Percentiles rank a stretch among this genome's conserved stretches.
Conservation (phyloP, 78 protist genomes). For the Diacronema lutheri region DNA sequence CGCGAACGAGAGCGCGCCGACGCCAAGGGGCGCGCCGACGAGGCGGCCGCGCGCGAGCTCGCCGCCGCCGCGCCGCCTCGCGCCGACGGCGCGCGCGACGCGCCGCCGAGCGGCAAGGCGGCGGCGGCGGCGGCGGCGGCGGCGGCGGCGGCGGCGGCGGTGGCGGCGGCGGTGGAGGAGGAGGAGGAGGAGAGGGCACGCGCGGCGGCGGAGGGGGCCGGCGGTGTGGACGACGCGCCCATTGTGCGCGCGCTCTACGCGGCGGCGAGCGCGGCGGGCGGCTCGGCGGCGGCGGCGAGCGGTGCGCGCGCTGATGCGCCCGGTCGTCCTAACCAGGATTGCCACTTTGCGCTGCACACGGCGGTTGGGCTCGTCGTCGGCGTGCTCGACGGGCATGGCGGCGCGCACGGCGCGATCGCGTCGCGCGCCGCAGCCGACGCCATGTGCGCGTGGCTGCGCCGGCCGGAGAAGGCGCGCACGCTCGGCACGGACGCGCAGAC, state of each 20-base stretch:
- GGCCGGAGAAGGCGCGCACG: background rate
- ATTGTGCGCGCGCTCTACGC: no score
- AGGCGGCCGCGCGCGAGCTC: no score
- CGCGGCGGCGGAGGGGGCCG: background rate
- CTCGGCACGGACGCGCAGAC: background rate
- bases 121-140: background rate
- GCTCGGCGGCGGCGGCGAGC: no score
- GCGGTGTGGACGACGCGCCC: no score
- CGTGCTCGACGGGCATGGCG: slow-evolving; percentile 14
- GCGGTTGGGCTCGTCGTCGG: background rate
- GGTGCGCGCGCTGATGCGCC: no score
- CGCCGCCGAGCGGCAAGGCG: no score
- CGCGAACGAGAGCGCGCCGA: no score
- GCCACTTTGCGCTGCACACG: background rate
- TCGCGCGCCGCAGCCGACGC: background rate
- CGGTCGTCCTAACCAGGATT: background rate
- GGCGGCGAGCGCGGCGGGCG: no score
- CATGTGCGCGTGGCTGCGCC: background rate
- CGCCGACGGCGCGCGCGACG: no score
- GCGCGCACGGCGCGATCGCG: background rate
- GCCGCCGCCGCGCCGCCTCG: no score
- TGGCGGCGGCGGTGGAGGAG: background rate
- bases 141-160: background rate
- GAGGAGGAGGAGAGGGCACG: background rate
- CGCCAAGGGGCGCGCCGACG: no score